These are phyloP conservation scores for Apiospora sp. DNA, from an alignment of 2,329 filamentous ascomycete species.

Conservation along the genomic window DNA sequence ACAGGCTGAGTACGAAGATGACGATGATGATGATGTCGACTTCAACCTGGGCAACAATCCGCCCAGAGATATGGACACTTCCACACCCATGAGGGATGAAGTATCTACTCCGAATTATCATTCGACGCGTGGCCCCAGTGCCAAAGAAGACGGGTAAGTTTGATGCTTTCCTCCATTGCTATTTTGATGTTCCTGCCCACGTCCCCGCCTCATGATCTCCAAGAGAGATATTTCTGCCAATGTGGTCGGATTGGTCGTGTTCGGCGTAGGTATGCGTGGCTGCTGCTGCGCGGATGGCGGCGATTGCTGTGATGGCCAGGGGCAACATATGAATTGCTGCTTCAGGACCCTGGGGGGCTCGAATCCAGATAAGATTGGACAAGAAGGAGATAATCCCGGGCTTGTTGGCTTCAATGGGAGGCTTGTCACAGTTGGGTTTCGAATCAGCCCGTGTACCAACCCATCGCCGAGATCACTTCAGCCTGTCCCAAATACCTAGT, in stretches of 20 bases:
- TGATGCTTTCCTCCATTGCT: constrained; percentile 36
- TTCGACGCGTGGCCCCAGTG: constrained; percentile 65
- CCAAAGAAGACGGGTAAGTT: constrained; percentile 94
- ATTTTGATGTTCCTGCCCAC: constrained; percentile 27
- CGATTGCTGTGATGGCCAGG: constrained; percentile 12
- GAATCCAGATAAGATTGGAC: constrained; percentile 21
- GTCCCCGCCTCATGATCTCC: constrained; percentile 22
- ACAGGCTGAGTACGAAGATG: constrained; percentile 51
- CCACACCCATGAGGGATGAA: constrained; percentile 44
- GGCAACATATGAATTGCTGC: constrained; percentile 31
- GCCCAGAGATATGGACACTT: constrained; percentile 38
- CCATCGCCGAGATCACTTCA: constrained; percentile 33
- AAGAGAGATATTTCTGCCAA: constrained; percentile 5
- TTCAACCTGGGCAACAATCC: constrained; percentile 61
- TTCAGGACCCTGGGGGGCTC: constrained; percentile 32
- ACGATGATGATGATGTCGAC: constrained; percentile 65
- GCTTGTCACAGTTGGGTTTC: constrained; percentile 15
- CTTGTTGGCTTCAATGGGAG: constrained; percentile 24
- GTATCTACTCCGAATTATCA: constrained; percentile 42
- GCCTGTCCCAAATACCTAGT: constrained; percentile 29
- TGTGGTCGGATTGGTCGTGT: constrained; percentile 6
- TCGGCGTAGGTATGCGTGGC: constrained; percentile 18
- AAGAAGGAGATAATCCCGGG: constrained; percentile 19
- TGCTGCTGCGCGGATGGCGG: constrained; percentile 21
- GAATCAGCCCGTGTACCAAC: constrained; percentile 27